These are phyloP conservation scores for Tilletia caries DNA, from an alignment of 1,284 basidiomycete species.

Conservation along the genomic window DNA sequence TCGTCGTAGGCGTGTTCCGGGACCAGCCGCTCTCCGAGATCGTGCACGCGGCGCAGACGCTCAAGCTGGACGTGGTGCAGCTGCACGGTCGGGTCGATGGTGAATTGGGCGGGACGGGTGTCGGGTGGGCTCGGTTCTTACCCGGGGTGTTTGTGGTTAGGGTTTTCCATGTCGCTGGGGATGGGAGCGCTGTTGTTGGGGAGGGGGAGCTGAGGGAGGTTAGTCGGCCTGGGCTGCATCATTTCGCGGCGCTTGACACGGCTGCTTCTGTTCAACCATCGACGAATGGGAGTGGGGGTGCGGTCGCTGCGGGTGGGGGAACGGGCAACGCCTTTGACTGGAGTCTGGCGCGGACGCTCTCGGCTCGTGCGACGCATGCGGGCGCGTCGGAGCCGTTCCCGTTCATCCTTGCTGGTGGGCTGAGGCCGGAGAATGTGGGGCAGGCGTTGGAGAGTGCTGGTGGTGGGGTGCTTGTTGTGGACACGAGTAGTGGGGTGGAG, in stretches of 20 bases:
- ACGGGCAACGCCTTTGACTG: conserved; percentile 43
- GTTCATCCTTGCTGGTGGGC: conserved; percentile 47
- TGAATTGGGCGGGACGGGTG: conserved; percentile 12
- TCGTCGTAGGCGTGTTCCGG: conserved; percentile 51
- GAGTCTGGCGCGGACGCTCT: conserved; percentile 30
- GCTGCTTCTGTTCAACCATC: conserved; percentile 17
- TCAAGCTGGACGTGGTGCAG: conserved; percentile 49
- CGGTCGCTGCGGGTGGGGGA: conserved; percentile 32
- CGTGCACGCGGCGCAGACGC: conserved; percentile 25
- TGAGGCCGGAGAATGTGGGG: conserved; percentile 40
- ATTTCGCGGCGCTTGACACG: conserved; percentile 45
- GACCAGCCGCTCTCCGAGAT: conserved; percentile 48
- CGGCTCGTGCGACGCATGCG: conserved; percentile 23
- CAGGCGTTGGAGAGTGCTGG: conserved; percentile 28
- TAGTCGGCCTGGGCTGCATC: conserved; percentile 42
- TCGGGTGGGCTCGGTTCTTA: conserved; percentile 48
- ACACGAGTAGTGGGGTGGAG: conserved; percentile 50
- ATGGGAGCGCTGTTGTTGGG: conserved; percentile 16
- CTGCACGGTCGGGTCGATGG: conserved; percentile 47
- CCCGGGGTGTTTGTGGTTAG: conserved; percentile 47
- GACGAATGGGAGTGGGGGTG: conserved; percentile 15
- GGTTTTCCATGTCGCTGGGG: conserved; percentile 39
- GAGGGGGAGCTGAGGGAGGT: conserved; percentile 34
- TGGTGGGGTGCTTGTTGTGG: conserved; percentile 33
- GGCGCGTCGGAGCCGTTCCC: conserved; percentile 28